Conservation (phyloP, 306 rosid genomes). For the Comarum palustre region DNA sequence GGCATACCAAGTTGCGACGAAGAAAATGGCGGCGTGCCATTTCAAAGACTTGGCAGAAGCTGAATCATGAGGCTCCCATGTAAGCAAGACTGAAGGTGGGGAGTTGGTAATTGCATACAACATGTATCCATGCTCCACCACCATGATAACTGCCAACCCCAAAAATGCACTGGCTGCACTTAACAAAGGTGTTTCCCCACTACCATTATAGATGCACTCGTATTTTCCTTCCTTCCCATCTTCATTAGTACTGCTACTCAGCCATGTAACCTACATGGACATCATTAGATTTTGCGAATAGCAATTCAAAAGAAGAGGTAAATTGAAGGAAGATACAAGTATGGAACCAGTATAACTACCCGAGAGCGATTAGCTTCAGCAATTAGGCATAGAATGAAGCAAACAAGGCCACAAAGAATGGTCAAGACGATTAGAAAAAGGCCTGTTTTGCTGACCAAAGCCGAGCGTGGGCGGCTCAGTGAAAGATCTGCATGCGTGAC, state of each 20-base stretch:
- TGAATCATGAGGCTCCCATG: slow-evolving; percentile 56
- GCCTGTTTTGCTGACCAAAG: slow-evolving; percentile 71
- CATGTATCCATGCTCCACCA: slow-evolving; percentile 58
- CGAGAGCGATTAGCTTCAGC: slow-evolving; percentile 91
- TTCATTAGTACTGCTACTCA: slow-evolving; percentile 23
- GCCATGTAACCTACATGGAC: slow-evolving; percentile 59
- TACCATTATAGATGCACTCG: slow-evolving; percentile 69
- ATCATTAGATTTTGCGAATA: not conserved
- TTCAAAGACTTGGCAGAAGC: slow-evolving; percentile 52
- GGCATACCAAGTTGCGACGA: slow-evolving; percentile 70
- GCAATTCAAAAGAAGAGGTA: not conserved
- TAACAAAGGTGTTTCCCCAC: slow-evolving; percentile 72
- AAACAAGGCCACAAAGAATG: slow-evolving; percentile 61
- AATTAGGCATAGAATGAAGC: slow-evolving; percentile 77
- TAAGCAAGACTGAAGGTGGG: slow-evolving; percentile 51
- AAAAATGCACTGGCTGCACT: slow-evolving; percentile 70
- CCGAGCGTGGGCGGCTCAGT: slow-evolving; percentile 49
- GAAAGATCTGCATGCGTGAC: slow-evolving; percentile 88
- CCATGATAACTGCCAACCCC: slow-evolving; percentile 65
- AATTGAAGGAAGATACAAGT: not conserved
- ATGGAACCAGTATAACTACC: slow-evolving; percentile 41
- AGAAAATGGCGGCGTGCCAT: slow-evolving; percentile 77
- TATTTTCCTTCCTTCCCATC: slow-evolving; percentile 31
- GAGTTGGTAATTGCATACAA: slow-evolving; percentile 68
- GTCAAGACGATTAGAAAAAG: slow-evolving; percentile 53